Base-by-base conservation (phyloP, 768 basidiomycete species). In the Russula foetens region DNA sequence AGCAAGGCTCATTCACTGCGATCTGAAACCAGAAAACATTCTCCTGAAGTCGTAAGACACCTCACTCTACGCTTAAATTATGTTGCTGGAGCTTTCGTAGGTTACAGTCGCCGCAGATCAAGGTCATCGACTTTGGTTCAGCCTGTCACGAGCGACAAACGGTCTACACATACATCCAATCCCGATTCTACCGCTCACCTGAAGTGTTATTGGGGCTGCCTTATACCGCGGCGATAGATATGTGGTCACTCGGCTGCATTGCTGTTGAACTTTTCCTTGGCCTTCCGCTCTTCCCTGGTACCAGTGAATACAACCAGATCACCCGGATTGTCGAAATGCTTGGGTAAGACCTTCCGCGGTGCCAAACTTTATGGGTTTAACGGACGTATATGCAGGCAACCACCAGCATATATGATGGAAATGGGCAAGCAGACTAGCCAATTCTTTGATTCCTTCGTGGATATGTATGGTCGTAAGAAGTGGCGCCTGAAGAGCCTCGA, bases 161-260 rank as follows among this genome's bases (percentile, higher is more conserved):
- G n/a, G 94, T 98, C 45, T 99, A 99, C 73, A 99, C 97, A 4
- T 99, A 99, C 75, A 98, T 99, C 71, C 97, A 99, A 71, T 98
- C 95, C 9, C 83, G 97, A 52, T 99, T 99, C 77, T 99, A 99
- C 72, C 90, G 97, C 46, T 96, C 92, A 2, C 97, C 97, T 14
- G 97, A 99, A 75, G 97, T 99, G 19, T 80, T 99, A 29, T 79
- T 99, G 26, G 94, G 94, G 15, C 85, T 98, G 72, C 86, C 94
- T 14, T 98, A 99, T 72, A 95, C 88, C 24, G 85, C 93, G 12
- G 79, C 92, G 12, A 98, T 99, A 74, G 97, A 99, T 73, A 98
- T 99, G 94, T 99, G 97, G 97, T 95, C 92, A 19, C 75, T 99
- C 60, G 97, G 97, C 3, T 98, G 97, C 70, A 99, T 99, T 62